A percentile compares a stretch with the other conserved stretches of the same genome.
Conservation (phyloP, 257 asterid genomes). For the Solanum chilense region DNA sequence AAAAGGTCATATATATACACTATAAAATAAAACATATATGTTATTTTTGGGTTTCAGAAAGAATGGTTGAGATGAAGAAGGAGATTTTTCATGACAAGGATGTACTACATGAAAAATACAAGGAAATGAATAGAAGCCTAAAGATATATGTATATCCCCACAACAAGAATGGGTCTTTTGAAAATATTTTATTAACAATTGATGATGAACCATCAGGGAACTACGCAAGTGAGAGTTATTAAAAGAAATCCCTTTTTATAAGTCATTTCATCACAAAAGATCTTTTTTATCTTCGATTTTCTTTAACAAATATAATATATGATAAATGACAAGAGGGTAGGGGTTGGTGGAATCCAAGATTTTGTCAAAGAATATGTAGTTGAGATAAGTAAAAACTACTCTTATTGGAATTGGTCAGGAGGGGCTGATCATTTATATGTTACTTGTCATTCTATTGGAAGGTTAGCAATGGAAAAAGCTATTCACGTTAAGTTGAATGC, state of each 20-base stretch:
- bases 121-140: conserved; percentile 45
- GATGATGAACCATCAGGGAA: conserved; percentile 46
- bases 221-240: conserved; percentile 88
- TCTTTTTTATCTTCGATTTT: conserved; percentile 76
- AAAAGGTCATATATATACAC: neutral
- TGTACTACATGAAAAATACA: conserved; percentile 41
- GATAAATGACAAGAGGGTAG: conserved; percentile 58
- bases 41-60: conserved; percentile 6
- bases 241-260: conserved; percentile 49
- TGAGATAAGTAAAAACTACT: conserved; percentile 36
- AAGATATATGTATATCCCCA: conserved; percentile 73
- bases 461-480: conserved; percentile 68
- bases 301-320: conserved; percentile 55
- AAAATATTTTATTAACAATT: conserved; percentile 42
- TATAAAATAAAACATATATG: neutral
- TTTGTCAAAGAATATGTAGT: conserved; percentile 33
- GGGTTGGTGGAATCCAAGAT: conserved; percentile 55
- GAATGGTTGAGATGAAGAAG: neutral
- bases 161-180: conserved; percentile 39
- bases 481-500: conserved; percentile 53
- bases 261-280: conserved; percentile 64
- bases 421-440: conserved; percentile 95
- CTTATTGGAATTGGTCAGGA: conserved; percentile 68
- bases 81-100: conserved; percentile 42
- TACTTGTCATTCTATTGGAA: conserved; percentile 75